A percentile compares a stretch with the other conserved stretches of the same genome.
These are phyloP conservation scores for Phytophthora pisi DNA, from an alignment of 352 stramenopile species.

Conservation along the genomic window DNA sequence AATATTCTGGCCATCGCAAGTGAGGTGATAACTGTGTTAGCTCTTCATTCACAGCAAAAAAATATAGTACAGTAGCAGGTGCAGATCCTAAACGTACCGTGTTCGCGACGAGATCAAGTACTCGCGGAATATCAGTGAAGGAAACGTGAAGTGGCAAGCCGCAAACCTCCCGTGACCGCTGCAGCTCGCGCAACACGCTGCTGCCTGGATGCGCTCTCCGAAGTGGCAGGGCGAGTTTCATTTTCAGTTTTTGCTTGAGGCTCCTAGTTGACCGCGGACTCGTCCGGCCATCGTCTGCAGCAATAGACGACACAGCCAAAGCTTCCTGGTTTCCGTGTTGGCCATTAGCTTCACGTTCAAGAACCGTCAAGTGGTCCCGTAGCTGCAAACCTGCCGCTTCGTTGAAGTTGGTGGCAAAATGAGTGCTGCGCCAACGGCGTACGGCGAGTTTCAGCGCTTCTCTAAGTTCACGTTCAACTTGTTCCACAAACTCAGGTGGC, in stretches of 20 bases:
- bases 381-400: conserved; percentile 86
- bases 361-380: conserved; percentile 61
- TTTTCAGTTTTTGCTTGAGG: conserved; percentile 31
- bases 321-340: conserved; percentile 6
- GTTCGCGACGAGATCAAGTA: conserved; percentile 85
- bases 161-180: conserved; percentile 59
- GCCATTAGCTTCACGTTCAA: conserved; percentile 56
- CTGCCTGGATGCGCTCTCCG: conserved; percentile 13
- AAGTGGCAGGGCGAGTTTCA: conserved; percentile 30
- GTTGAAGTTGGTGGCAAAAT: conserved; percentile 88
- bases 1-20: conserved; percentile 67
- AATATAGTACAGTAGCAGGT: conserved; percentile 25
- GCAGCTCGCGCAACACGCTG: conserved; percentile 37
- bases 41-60: conserved; percentile 18
- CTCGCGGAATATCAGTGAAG: conserved; percentile 85
- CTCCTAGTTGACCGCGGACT: conserved; percentile 22
- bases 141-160: conserved; percentile 87
- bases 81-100: conserved; percentile 54
- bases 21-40: conserved; percentile 18
- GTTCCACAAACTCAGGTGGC: conserved; percentile 53
- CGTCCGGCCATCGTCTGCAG: conserved; percentile 8
- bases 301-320: neutral
- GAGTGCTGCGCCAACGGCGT: conserved; percentile 87
- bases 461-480: conserved; percentile 79
- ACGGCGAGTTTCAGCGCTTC: conserved; percentile 88